Conservation (phyloP, 1,284 basidiomycete species). For the Agroathelia rolfsii region DNA sequence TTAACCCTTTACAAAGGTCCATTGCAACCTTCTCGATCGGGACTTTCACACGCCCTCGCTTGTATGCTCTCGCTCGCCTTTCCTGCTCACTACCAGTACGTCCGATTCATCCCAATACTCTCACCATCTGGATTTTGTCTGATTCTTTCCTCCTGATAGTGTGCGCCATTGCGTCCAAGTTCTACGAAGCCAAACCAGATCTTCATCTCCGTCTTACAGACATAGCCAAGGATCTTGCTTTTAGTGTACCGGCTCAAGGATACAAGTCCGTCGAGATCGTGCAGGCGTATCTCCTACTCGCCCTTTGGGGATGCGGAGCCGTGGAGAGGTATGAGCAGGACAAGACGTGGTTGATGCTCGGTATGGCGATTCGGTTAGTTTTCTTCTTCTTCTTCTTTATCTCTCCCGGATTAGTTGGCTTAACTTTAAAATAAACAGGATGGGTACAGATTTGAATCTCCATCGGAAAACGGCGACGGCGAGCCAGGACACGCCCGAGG, state of each 20-base stretch:
- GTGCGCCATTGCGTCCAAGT: conserved; percentile 88
- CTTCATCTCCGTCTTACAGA: conserved; percentile 76
- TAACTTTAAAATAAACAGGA: too few relatives aligned
- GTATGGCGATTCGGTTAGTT: conserved; percentile 72
- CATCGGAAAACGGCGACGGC: conserved; percentile 77
- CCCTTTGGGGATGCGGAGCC: conserved; percentile 83
- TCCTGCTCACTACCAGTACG: conserved; percentile 86
- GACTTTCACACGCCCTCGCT: conserved; percentile 88
- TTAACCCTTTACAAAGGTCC: conserved; percentile 54
- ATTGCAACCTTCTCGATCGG: conserved; percentile 66
- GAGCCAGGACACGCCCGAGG: conserved; percentile 67
- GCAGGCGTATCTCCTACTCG: conserved; percentile 79
- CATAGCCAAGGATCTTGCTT: conserved; percentile 86
- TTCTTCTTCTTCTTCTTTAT: conserved; percentile 2
- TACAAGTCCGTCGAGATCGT: conserved; percentile 97
- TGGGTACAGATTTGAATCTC: conserved; percentile 93
- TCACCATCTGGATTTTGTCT: too few relatives aligned
- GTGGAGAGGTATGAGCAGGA: conserved; percentile 95
- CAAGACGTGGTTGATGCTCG: conserved; percentile 86
- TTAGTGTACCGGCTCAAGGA: conserved; percentile 73
- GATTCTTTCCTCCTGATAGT: conserved; percentile 36
- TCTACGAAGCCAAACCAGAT: conserved; percentile 78
- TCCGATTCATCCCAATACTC: conserved; percentile 15
- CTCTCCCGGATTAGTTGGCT: not conserved
- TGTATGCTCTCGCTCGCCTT: conserved; percentile 86